Percentiles rank a stretch among this genome's conserved stretches.
Evolutionary conservation across 2,329 filamentous ascomycete genomes (phyloP).

Genomic region (Coniochaeta sp.): DNA sequence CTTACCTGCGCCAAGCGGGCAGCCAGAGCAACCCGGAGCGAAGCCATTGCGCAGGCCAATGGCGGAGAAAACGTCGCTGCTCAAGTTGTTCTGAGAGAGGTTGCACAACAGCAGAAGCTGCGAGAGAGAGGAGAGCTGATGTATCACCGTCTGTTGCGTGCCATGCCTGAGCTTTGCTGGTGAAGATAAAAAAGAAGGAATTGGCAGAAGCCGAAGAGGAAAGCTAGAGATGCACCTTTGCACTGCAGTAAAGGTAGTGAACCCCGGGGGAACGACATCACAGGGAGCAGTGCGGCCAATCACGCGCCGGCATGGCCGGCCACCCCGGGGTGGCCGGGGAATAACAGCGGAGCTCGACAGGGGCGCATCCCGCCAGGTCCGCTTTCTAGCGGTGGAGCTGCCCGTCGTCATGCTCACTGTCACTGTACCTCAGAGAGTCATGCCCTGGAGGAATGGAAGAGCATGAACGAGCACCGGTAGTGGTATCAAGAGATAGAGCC

Average conservation of each 20-base stretch:
- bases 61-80: neutral
- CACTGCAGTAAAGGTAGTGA: too few relatives aligned
- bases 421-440: too few relatives aligned
- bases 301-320: neutral
- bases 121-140: neutral
- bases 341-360: neutral
- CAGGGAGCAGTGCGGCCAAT: neutral
- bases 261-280: neutral
- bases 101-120: neutral
- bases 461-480: too few relatives aligned
- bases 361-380: too few relatives aligned
- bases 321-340: neutral
- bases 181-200: neutral
- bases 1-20: conserved; percentile 1
- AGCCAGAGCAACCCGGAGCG: neutral
- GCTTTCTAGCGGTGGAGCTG: too few relatives aligned
- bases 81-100: neutral
- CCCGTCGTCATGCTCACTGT: too few relatives aligned
- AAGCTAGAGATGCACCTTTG: too few relatives aligned
- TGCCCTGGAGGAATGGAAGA: too few relatives aligned
- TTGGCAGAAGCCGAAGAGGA: neutral
- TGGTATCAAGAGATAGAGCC: too few relatives aligned
- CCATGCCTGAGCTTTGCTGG: neutral
- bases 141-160: conserved; percentile 1
- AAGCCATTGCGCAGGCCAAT: conserved; percentile 1